A percentile compares a stretch with the other conserved stretches of the same genome.
phyloP scores from a whole-genome alignment of 345 rosid genomes.

The Clarkia xantiana region DNA sequence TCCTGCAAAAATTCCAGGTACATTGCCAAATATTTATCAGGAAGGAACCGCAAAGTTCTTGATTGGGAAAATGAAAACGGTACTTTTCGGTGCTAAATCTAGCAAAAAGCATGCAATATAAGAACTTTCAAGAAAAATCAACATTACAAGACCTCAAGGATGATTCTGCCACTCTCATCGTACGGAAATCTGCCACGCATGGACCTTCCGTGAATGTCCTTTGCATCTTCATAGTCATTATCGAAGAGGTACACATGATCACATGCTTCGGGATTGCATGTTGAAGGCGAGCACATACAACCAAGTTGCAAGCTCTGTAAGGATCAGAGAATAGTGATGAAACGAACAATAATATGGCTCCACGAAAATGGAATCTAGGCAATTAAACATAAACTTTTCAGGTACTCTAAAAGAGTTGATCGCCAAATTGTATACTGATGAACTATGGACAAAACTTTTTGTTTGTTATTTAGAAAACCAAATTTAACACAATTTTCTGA shows the following conservation, averaged over 20 bases:
- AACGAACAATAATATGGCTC: background rate
- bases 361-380: too few species aligned
- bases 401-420: too few species aligned
- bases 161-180: constrained; percentile 58
- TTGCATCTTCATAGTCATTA: constrained; percentile 85
- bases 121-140: background rate
- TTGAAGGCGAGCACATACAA: constrained; percentile 48
- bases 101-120: background rate
- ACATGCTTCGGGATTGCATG: constrained; percentile 60
- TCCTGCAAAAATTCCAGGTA: constrained; percentile 38
- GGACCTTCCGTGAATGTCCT: constrained; percentile 63
- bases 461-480: too few species aligned
- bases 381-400: too few species aligned
- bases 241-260: constrained; percentile 90
- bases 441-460: too few species aligned
- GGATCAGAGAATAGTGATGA: background rate
- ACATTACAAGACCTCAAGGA: constrained; percentile 57
- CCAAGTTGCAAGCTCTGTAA: constrained; percentile 58
- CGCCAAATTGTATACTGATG: too few species aligned
- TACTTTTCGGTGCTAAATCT: too few species aligned
- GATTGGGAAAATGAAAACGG: too few species aligned
- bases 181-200: constrained; percentile 75
- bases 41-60: too few species aligned
- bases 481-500: too few species aligned
- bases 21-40: too few species aligned